These are phyloP conservation scores for Pugionium dolabratum DNA, from an alignment of 345 rosid genomes.

Conservation along the genomic window DNA sequence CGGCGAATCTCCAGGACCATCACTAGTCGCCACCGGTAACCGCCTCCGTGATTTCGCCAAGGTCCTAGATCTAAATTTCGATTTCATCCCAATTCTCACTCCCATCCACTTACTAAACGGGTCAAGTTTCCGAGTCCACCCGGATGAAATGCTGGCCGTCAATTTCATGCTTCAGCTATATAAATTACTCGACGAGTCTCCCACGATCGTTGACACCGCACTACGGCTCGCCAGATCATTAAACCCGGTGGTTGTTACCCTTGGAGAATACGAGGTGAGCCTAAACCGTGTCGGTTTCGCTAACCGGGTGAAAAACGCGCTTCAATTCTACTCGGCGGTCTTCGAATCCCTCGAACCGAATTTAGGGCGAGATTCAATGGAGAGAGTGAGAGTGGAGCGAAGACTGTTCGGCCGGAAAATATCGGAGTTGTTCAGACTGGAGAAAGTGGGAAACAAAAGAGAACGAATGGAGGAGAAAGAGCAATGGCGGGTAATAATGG, in stretches of 20 bases:
- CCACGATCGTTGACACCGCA: conserved; percentile 54
- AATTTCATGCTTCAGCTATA: conserved; percentile 89
- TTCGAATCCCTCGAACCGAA: conserved; percentile 87
- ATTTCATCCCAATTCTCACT: conserved; percentile 70
- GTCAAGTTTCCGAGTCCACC: conserved; percentile 64
- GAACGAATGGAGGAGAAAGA: conserved; percentile 76
- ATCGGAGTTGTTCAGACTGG: conserved; percentile 52
- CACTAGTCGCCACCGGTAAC: conserved; percentile 71
- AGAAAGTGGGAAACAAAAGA: conserved; percentile 50
- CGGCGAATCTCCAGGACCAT: conserved; percentile 60
- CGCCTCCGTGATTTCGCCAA: conserved; percentile 81
- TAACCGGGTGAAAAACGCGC: conserved; percentile 63
- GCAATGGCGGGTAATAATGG: conserved; percentile 74
- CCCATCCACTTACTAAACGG: conserved; percentile 56
- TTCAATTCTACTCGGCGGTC: conserved; percentile 63
- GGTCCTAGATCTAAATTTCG: conserved; percentile 70
- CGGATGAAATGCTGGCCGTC: conserved; percentile 68
- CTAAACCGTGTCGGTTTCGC: conserved; percentile 62
- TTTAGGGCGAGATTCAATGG: conserved; percentile 55
- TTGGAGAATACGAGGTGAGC: conserved; percentile 82
- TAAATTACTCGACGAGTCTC: conserved; percentile 62
- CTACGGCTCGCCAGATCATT: conserved; percentile 66
- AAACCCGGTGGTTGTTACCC: conserved; percentile 64
- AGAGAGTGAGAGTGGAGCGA: conserved; percentile 65
- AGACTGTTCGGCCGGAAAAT: conserved; percentile 67